A percentile compares a stretch with the other conserved stretches of the same genome.
These are phyloP conservation scores for Caryopteris hybrid DNA, from an alignment of 305 asterid species.

Conservation along the genomic window DNA sequence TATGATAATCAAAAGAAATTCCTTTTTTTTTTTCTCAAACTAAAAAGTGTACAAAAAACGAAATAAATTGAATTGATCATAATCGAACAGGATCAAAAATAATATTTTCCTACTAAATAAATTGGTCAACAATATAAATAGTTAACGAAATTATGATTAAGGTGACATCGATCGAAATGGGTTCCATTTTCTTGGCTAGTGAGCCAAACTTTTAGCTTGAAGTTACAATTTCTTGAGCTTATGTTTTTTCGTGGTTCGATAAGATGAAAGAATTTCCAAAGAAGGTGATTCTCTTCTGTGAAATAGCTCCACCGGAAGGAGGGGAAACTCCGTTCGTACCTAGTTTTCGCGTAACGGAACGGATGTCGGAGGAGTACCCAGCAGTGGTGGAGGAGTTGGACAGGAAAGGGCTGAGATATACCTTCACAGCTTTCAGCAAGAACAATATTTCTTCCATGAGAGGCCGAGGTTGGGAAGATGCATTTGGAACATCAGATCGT, in stretches of 20 bases:
- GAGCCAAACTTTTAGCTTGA: too few species aligned
- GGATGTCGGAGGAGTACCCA: conserved; percentile 65
- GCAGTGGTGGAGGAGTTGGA: conserved; percentile 61
- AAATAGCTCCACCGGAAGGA: conserved; percentile 73
- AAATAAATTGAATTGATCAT: too few species aligned
- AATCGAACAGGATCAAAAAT: too few species aligned
- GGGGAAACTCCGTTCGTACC: conserved; percentile 83
- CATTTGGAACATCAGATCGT: conserved; percentile 67
- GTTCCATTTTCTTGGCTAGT: too few species aligned
- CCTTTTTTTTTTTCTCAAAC: too few species aligned
- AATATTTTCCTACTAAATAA: too few species aligned
- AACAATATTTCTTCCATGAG: conserved; percentile 59
- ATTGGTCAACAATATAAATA: too few species aligned
- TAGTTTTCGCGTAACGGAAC: conserved; percentile 59
- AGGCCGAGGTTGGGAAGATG: conserved; percentile 83
- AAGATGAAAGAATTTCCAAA: conserved; percentile 71
- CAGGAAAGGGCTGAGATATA: conserved; percentile 53
- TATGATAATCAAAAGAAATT: too few species aligned
- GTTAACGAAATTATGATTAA: too few species aligned
- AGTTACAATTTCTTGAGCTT: too few species aligned
- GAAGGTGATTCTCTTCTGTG: conserved; percentile 65
- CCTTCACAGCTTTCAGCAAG: conserved; percentile 61
- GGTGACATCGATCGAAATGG: too few species aligned
- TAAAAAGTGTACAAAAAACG: too few species aligned
- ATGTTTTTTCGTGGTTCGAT: background rate